Base-by-base conservation (phyloP, 352 stramenopile species). In the Globisporangium nagaii region DNA sequence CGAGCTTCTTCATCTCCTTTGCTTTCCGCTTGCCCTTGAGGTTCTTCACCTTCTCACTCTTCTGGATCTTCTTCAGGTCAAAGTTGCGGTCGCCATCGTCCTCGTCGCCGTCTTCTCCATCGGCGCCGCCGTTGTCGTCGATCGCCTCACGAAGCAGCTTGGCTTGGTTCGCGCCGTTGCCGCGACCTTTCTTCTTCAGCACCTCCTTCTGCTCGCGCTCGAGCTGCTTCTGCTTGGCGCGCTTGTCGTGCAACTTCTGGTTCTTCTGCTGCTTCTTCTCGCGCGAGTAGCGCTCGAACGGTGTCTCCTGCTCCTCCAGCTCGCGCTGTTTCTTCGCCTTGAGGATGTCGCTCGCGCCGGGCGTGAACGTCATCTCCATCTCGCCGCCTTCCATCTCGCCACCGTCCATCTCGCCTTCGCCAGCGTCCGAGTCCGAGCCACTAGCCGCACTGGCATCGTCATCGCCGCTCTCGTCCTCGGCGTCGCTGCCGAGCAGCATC, bases 231-330 rank as follows among this genome's bases (percentile, higher is more conserved):
- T 86, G 71, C 30, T 58, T 52, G 13, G 70, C 28, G 1, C 80
- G 75, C 60, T 94, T 94, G 13, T 92, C 79, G 53, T 91, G 79
- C 60, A 81, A 61, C 56, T 91, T 92, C 49, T 76, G 71, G 65
- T 94, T 94, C 65, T 92, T 92, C 53, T 92, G 68, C 48, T 79
- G 67, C 63, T 94, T 94, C 68, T 91, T 94, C 64, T 92, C 84
- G 32, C 84, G 81, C 53, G 77, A 62, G 60, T 94, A 92, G 1
- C 79, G 73, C 60, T 94, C 84, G 51, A 90, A 94, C 8, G 84
- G 84, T 39, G 84, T 94, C 64, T 91, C 82, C 27, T 83, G 86
- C 12, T 74, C 80, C 49, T 91, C 78, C 2, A 84, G 58, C 37
- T 94, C 84, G 46, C 78, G 79, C 61, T 88, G 75, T 28, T 80